These are phyloP conservation scores for Mortierella alpina DNA, from an alignment of 192 early-diverging fungal genomes.

Conservation along the genomic window DNA sequence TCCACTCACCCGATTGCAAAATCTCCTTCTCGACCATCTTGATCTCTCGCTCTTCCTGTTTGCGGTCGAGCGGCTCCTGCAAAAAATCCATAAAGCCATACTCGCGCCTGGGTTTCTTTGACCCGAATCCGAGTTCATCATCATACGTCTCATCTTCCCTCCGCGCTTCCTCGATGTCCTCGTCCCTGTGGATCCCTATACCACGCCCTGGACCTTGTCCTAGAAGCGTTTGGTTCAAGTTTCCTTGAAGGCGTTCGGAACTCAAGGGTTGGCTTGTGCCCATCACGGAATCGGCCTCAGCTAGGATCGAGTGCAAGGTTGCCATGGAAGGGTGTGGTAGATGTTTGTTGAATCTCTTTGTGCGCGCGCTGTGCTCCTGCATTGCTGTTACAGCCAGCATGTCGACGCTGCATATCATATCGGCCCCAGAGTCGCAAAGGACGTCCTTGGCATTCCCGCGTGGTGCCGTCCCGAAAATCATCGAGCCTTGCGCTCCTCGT, in stretches of 20 bases:
- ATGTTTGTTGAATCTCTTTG: slow-evolving; percentile 4
- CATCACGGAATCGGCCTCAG: slow-evolving; percentile 14
- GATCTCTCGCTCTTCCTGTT: slow-evolving; percentile 27
- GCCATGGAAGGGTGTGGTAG: slow-evolving; percentile 20
- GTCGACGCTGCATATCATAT: slow-evolving; percentile 19
- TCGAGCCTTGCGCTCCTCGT: neutral
- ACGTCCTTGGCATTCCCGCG: neutral
- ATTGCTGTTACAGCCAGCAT: slow-evolving; percentile 10
- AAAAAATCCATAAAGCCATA: slow-evolving; percentile 10
- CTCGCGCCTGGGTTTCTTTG: neutral
- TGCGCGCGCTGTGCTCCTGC: slow-evolving; percentile 18
- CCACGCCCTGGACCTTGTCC: no score
- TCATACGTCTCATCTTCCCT: neutral
- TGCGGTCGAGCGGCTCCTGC: slow-evolving; percentile 18
- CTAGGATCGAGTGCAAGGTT: slow-evolving; percentile 31
- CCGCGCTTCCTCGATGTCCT: neutral
- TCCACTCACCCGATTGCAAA: slow-evolving; percentile 23
- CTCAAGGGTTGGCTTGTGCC: neutral
- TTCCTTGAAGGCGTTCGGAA: no score
- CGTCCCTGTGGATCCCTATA: neutral
- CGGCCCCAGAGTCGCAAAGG: slow-evolving; percentile 36
- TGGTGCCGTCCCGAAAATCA: neutral
- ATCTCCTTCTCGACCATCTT: slow-evolving; percentile 42
- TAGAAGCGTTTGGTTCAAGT: no score
- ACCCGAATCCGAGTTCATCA: neutral